Evolutionary conservation across 2,329 filamentous ascomycete genomes (phyloP).

Genomic region (Ilyonectria sp.): DNA sequence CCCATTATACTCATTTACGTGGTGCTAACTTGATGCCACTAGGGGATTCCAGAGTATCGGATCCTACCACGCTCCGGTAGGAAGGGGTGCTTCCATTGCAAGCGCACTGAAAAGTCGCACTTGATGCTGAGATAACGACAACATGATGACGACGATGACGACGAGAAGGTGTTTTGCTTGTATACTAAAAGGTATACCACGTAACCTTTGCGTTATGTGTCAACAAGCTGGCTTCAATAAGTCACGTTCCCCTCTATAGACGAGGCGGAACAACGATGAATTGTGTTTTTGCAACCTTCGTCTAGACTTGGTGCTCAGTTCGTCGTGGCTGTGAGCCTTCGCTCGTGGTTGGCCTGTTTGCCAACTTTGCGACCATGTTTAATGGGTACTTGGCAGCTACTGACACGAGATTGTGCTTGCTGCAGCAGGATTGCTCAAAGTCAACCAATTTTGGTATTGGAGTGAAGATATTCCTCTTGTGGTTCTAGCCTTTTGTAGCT

Average conservation of each 20-base stretch:
- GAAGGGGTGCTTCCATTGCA: slow-evolving; percentile 62
- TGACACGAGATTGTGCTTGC: neutral
- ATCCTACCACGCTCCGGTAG: slow-evolving; percentile 71
- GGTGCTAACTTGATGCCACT: slow-evolving; percentile 30
- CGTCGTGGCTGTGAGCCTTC: neutral
- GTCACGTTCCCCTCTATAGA: neutral
- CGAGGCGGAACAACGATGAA: neutral
- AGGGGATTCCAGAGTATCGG: slow-evolving; percentile 78
- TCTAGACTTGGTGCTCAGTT: neutral
- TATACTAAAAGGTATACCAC: neutral
- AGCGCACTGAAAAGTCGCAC: slow-evolving; percentile 56
- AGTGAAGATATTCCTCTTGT: slow-evolving; percentile 48
- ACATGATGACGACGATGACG: slow-evolving; percentile 22
- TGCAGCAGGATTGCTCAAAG: slow-evolving; percentile 12
- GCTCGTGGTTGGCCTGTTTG: neutral
- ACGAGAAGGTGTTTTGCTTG: slow-evolving; percentile 2
- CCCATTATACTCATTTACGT: neutral
- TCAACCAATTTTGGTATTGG: slow-evolving; percentile 33
- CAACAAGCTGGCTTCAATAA: slow-evolving; percentile 10
- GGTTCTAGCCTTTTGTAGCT: slow-evolving; percentile 27
- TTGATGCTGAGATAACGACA: slow-evolving; percentile 23
- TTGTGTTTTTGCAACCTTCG: neutral
- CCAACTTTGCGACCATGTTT: neutral
- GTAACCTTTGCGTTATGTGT: slow-evolving; percentile 24
- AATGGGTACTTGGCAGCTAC: neutral